phyloP scores from a whole-genome alignment of 345 rosid species.

The Bruguiera gymnorhiza region DNA sequence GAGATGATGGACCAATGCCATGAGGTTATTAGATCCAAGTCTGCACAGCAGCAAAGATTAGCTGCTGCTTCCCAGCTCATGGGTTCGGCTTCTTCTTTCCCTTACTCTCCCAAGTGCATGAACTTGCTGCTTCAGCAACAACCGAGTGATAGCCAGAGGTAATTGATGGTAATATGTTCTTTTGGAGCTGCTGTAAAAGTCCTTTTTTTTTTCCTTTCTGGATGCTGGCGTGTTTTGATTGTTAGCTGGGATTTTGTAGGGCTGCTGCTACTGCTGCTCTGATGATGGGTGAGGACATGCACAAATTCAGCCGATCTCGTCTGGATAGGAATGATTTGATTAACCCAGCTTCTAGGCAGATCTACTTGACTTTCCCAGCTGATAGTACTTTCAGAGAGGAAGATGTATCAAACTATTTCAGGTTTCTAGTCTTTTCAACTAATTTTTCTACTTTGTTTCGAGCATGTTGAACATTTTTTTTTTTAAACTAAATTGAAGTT shows the following conservation, averaged over 20 bases:
- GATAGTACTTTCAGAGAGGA: slow-evolving; percentile 92
- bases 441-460: neutral
- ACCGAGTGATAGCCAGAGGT: slow-evolving; percentile 73
- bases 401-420: slow-evolving; percentile 87
- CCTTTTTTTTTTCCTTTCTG: neutral
- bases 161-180: neutral
- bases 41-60: slow-evolving; percentile 66
- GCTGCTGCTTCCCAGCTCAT: slow-evolving; percentile 53
- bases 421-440: slow-evolving; percentile 31
- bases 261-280: slow-evolving; percentile 52
- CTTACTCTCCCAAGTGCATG: slow-evolving; percentile 65
- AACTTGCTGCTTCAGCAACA: slow-evolving; percentile 63
- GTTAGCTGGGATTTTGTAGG: neutral
- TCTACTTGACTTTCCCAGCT: slow-evolving; percentile 94
- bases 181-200: neutral
- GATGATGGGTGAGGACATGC: slow-evolving; percentile 67
- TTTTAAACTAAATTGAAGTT: neutral
- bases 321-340: slow-evolving; percentile 72
- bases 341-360: slow-evolving; percentile 92
- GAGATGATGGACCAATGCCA: slow-evolving; percentile 59
- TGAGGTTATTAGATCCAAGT: slow-evolving; percentile 80
- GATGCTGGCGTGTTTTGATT: no score
- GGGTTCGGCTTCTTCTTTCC: slow-evolving; percentile 42
- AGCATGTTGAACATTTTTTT: neutral
- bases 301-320: slow-evolving; percentile 66